Conservation (phyloP, 192 early-diverging fungal species). For the Cetraspora pellucida region DNA sequence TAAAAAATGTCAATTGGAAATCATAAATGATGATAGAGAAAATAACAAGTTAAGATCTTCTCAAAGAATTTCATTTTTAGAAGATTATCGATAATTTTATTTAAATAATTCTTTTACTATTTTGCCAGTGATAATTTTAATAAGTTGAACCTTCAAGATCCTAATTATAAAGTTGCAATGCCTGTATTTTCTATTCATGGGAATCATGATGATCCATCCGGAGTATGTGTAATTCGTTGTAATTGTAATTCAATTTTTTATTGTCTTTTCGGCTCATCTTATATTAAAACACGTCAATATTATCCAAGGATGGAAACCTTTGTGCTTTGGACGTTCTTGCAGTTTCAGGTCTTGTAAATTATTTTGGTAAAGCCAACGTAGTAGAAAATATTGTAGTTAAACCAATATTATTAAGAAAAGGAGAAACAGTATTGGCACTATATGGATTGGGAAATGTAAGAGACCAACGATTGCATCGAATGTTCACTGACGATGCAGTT, state of each 20-base stretch:
- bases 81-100: background rate
- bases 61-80: too few species aligned
- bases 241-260: background rate
- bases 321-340: constrained; percentile 83
- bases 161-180: constrained; percentile 80
- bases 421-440: constrained; percentile 72
- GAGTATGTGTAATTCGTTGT: constrained; percentile 40
- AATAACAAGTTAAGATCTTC: background rate
- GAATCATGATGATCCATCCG: constrained; percentile 95
- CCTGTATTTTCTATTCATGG: constrained; percentile 97
- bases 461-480: constrained; percentile 85
- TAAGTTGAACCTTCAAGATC: constrained; percentile 85
- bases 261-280: background rate
- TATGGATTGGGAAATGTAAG: constrained; percentile 93
- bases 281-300: background rate
- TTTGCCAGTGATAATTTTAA: constrained; percentile 39
- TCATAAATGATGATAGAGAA: constrained; percentile 73
- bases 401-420: constrained; percentile 84
- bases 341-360: constrained; percentile 84
- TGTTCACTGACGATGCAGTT: constrained; percentile 72
- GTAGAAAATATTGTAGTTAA: constrained; percentile 78
- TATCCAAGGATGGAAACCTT: constrained; percentile 65
- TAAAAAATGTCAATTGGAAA: constrained; percentile 65
- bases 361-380: constrained; percentile 79
- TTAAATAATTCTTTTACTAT: constrained; percentile 24